Conservation (phyloP, 2,329 filamentous ascomycete genomes). For the Fusarium sp. region DNA sequence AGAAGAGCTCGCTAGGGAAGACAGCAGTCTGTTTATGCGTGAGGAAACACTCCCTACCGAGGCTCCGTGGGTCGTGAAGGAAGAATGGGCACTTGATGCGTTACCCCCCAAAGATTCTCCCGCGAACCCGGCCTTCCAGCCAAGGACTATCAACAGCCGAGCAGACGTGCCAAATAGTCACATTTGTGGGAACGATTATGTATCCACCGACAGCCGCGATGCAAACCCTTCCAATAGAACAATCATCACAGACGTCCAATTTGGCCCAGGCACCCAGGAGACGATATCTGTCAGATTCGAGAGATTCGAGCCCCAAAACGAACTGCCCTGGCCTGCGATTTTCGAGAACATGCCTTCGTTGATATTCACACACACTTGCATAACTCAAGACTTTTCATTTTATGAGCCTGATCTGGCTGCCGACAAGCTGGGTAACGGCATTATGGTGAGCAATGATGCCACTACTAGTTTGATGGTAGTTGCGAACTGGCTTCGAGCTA, state of each 20-base stretch:
- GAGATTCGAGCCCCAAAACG: neutral
- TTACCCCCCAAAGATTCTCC: neutral
- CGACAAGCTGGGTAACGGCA: constrained; percentile 39
- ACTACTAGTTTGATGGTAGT: constrained; percentile 42
- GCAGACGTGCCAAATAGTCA: neutral
- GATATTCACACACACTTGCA: constrained; percentile 51
- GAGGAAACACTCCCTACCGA: neutral
- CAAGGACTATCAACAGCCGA: neutral
- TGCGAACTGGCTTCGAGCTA: constrained; percentile 50
- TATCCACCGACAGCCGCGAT: neutral
- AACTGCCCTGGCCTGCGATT: constrained; percentile 42
- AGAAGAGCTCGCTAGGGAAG: constrained; percentile 32
- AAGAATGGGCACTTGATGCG: neutral
- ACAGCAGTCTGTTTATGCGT: constrained; percentile 42
- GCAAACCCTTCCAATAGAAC: neutral
- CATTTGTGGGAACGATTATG: neutral
- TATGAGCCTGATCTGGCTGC: constrained; percentile 12
- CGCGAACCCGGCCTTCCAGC: neutral
- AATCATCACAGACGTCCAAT: constrained; percentile 30
- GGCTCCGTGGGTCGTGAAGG: neutral
- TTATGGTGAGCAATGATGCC: constrained; percentile 24
- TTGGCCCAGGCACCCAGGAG: constrained; percentile 23
- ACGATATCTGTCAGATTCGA: constrained; percentile 31
- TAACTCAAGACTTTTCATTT: constrained; percentile 49
- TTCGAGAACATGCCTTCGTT: constrained; percentile 44